Evolutionary conservation across 768 basidiomycete species (phyloP), one percentile per base, ranked within the genome.

Genomic region (Multifurca ochricompacta): DNA sequence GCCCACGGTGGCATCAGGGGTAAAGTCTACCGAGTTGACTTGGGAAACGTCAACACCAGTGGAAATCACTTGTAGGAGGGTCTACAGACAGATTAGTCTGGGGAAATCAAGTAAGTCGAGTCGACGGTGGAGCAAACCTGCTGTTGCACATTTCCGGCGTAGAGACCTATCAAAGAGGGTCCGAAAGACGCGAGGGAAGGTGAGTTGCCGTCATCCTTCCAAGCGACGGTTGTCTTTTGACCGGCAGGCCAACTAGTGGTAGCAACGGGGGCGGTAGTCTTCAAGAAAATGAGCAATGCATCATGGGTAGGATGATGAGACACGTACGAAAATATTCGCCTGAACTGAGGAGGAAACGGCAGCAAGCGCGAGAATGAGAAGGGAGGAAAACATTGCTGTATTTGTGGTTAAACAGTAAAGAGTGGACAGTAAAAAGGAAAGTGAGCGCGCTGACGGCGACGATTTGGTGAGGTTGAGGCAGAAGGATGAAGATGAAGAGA

Each of bases 231-330:
- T 13, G 73, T 70, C 9, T 57, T 51, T 59, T 79, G 69, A 5
- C 84, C 84, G 51, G 71, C 82, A 14, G 73, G 60, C 62, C 76
- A 78, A 6, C 63, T 69, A 10, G 77, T 74, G 0, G 70, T 35
- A 8, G 71, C 67, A 14, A 76, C 69, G 3, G 87, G 87, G 2
- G 64, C 50, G 13, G 84, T 90, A 13, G 81, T 68, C 87, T 89
- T 41, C 6, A 13, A 21, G 34, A 31, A 19, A 6, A 40, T 30
- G 16, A 41, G 32, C 30, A 4, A 14, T 8, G 13, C 6, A 41
- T 16, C 5, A 9, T 3, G 13, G 28, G 23, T 21, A 21, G 19
- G 7, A 3, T 16, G 9, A 16, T 45, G 21, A 48, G 18, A 36
- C 56, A 54, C 59, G 30, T 35, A 60, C 54, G 10, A 31, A 63